Evolutionary conservation across 1,284 basidiomycete genomes (phyloP).

Genomic region (Microstroma glucosiphilum): DNA sequence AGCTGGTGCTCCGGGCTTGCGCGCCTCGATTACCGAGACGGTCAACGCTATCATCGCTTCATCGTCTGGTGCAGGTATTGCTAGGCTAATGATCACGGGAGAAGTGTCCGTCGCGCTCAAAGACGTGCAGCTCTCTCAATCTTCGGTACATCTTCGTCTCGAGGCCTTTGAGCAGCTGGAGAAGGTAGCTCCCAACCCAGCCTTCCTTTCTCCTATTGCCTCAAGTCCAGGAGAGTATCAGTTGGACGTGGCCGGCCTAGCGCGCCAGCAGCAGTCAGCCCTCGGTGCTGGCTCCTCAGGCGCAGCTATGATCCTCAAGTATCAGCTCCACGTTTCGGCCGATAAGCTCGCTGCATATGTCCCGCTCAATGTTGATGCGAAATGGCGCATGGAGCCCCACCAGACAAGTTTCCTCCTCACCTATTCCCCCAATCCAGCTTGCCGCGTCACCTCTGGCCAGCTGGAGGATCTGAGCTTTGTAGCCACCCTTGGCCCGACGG

Average conservation of each 20-base stretch:
- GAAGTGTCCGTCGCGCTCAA: conserved; percentile 52
- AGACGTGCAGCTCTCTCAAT: conserved; percentile 12
- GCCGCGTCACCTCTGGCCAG: background rate
- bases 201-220: conserved; percentile 53
- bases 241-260: conserved; percentile 52
- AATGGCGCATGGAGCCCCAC: conserved; percentile 55
- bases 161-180: conserved; percentile 55
- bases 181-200: conserved; percentile 56
- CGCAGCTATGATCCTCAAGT: conserved; percentile 54
- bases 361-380: conserved; percentile 54
- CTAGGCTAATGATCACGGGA: conserved; percentile 55
- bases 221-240: conserved; percentile 53
- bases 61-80: conserved; percentile 44
- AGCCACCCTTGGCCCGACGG: conserved; percentile 51
- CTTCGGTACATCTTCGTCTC: conserved; percentile 52
- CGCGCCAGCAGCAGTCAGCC: conserved; percentile 20
- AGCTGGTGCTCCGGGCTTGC: conserved; percentile 43
- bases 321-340: conserved; percentile 54
- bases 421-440: conserved; percentile 50
- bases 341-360: conserved; percentile 45
- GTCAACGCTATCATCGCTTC: conserved; percentile 54
- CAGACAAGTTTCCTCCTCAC: conserved; percentile 56
- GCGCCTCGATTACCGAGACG: conserved; percentile 54
- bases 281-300: conserved; percentile 21
- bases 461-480: conserved; percentile 27